Evolutionary conservation across 164 flowering plant species (phyloP).

Genomic region (Piper longum): DNA sequence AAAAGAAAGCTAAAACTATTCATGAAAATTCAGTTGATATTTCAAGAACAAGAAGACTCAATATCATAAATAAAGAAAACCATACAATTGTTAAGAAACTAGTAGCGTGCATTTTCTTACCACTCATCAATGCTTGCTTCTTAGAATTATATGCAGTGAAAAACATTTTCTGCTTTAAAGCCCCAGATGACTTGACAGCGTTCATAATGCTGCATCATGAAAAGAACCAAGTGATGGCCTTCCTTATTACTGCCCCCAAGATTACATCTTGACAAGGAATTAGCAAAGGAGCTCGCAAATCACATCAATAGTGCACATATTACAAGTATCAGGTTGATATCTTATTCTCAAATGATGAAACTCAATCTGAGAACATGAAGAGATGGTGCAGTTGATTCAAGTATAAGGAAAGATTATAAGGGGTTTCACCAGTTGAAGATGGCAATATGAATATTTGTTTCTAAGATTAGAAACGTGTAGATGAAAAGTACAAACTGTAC

Average conservation of each 20-base stretch:
- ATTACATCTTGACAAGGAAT: neutral
- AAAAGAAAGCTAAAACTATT: no score
- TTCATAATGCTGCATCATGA: constrained; percentile 42
- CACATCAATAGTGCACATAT: neutral
- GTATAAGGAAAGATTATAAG: no score
- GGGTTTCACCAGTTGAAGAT: no score
- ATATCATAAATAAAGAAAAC: neutral
- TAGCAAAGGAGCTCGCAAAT: neutral
- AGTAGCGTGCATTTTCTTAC: constrained; percentile 18
- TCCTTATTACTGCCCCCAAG: neutral
- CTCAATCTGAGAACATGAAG: no score
- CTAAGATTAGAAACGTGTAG: no score
- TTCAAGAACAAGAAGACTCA: neutral
- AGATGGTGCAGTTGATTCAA: no score
- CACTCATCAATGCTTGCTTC: constrained; percentile 75
- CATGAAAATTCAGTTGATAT: no score
- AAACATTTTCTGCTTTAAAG: constrained; percentile 63
- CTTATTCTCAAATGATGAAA: no score
- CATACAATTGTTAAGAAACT: neutral
- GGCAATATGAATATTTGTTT: no score
- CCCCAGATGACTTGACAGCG: constrained; percentile 89
- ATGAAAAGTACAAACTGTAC: no score
- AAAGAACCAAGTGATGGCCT: neutral
- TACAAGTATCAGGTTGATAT: no score
- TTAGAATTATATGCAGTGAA: constrained; percentile 87